These are phyloP conservation scores for Rosa multiflora DNA, from an alignment of 306 rosid genomes.

Conservation along the genomic window DNA sequence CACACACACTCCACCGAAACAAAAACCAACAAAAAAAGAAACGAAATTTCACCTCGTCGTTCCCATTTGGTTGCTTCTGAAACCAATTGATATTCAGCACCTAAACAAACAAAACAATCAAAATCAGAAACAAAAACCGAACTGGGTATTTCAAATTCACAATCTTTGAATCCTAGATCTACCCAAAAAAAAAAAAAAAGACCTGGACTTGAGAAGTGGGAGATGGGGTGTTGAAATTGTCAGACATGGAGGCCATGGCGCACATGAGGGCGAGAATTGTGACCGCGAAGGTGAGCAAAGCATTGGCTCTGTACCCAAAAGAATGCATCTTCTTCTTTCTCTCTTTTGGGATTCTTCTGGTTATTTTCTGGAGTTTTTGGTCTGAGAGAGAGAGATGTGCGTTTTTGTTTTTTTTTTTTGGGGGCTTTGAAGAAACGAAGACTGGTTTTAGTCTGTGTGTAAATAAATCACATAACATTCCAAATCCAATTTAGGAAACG, in stretches of 20 bases:
- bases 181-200: neutral
- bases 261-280: constrained; percentile 83
- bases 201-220: constrained; percentile 81
- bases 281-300: constrained; percentile 71
- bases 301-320: constrained; percentile 82
- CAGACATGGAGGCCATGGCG: constrained; percentile 74
- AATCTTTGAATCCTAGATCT: constrained; percentile 34
- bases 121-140: constrained; percentile 6
- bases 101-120: constrained; percentile 28
- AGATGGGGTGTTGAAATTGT: constrained; percentile 64
- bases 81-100: constrained; percentile 82
- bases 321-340: constrained; percentile 61
- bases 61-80: constrained; percentile 85
- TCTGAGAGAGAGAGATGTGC: neutral
- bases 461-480: neutral
- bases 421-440: neutral
- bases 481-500: neutral
- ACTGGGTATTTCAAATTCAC: constrained; percentile 4
- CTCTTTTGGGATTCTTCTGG: neutral
- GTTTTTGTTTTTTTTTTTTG: too few species aligned
- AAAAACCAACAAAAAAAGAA: neutral
- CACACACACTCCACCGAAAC: neutral
- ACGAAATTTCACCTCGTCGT: constrained; percentile 66
- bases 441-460: neutral
- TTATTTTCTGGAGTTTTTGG: neutral